Base-by-base conservation (phyloP, 1,284 basidiomycete species). In the Puccinia horiana region DNA sequence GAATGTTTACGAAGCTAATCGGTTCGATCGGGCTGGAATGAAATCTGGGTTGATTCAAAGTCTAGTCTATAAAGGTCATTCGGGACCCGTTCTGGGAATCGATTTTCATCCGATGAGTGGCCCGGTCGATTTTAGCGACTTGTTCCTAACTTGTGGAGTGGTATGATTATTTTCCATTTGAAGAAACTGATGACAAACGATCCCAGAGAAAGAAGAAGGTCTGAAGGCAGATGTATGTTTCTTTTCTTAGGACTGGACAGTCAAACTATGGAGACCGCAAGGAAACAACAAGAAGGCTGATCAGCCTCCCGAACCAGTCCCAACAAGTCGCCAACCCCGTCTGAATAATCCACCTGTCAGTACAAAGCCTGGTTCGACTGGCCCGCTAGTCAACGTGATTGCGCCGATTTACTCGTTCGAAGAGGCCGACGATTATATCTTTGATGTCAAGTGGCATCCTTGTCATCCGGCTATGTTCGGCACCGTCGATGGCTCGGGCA, bases 401-500 rank as follows among this genome's bases (percentile, higher is more conserved):
- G 78, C 90, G 0, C 94, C 96, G 0, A 85, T 97, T 26, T 93
- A 95, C 87, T 94, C 93, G 63, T 97, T 98, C 85, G 96, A 99
- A 85, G 96, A 98, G 87, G 92, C 94, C 16, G 94, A 95, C 86
- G 96, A 99, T 87, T 98, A 98, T 86, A 94, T 99, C n/a, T 98
- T 97, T 88, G 96, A 98, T 88, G 95, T 95, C 73, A 93, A 92
- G 86, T 99, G 97, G 97, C 96, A 98, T 87, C 95, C 96, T 1
- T 89, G 91, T 37, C 96, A 99, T 87, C 97, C 97, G 4, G 94
- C 95, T 0, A 83, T 97, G 63, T 99, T 99, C 87, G 96, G 93
- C 20, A 92, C 91, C 4, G 97, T 95, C 1, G 96, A 99, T 87
- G 97, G 95, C 0, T 92, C 93, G 1, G 97, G 96, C 47, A 93